Evolutionary conservation across 2,329 filamentous ascomycete species (phyloP).

Genomic region (Thielaviopsis musarum): DNA sequence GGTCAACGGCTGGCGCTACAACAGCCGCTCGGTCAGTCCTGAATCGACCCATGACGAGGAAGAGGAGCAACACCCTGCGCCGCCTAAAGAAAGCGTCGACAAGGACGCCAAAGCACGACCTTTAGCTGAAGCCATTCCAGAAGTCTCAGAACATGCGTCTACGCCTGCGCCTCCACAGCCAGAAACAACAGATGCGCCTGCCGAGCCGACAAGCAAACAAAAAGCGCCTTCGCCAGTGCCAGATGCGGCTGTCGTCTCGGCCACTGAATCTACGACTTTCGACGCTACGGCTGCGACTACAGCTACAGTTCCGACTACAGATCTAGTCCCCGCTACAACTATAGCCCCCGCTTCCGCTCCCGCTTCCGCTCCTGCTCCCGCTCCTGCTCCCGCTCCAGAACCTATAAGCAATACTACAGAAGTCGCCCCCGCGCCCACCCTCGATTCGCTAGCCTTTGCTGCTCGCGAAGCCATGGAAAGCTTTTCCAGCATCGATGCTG

Average conservation of each 20-base stretch:
- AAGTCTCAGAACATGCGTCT: not conserved
- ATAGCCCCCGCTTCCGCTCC: no score
- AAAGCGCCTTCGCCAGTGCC: not conserved
- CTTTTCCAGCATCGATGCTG: not conserved
- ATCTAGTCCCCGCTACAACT: not conserved
- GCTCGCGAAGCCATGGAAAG: not conserved
- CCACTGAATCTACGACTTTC: not conserved
- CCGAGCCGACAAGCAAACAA: not conserved
- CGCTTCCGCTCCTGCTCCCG: not conserved
- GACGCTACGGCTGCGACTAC: not conserved
- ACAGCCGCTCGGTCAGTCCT: conserved; percentile 54
- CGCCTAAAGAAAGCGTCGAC: not conserved
- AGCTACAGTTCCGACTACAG: no score
- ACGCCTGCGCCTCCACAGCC: no score
- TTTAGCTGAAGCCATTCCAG: not conserved
- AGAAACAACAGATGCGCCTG: not conserved
- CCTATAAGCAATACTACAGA: not conserved
- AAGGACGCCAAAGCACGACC: not conserved
- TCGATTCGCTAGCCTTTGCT: not conserved
- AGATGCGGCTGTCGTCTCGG: not conserved
- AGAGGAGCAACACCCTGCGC: conserved; percentile 15
- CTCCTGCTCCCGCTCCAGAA: not conserved
- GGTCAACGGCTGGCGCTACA: conserved; percentile 57
- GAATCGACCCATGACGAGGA: conserved; percentile 29
- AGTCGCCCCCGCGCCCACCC: not conserved